These are phyloP conservation scores for Fusarium dlaminii DNA, from an alignment of 2,329 filamentous ascomycete genomes.

Conservation along the genomic window DNA sequence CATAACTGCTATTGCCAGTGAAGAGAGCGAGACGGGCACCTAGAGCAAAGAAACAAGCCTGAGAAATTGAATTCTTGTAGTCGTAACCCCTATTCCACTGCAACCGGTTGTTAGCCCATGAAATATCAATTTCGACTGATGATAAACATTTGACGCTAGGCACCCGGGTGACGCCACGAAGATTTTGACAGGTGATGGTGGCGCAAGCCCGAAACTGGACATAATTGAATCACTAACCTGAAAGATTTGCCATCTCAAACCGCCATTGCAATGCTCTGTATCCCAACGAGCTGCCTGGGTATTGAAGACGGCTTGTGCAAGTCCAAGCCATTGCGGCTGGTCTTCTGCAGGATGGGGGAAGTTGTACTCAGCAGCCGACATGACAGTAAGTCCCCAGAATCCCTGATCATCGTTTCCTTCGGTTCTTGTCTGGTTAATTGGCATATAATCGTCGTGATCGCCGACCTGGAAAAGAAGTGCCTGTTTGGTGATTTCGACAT, in stretches of 20 bases:
- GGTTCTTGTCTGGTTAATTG: constrained; percentile 73
- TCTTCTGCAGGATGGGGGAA: constrained; percentile 67
- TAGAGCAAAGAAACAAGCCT: constrained; percentile 70
- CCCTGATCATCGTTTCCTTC: constrained; percentile 81
- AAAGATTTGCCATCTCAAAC: constrained; percentile 86
- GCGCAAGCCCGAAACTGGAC: neutral
- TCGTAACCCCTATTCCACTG: constrained; percentile 81
- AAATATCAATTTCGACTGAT: neutral
- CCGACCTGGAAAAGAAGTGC: constrained; percentile 81
- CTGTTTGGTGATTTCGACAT: constrained; percentile 73
- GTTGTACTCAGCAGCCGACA: constrained; percentile 75
- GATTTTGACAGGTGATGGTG: neutral
- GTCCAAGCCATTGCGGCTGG: constrained; percentile 73
- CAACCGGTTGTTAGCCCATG: constrained; percentile 2
- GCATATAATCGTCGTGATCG: constrained; percentile 79
- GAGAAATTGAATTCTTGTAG: constrained; percentile 76
- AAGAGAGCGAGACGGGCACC: constrained; percentile 77
- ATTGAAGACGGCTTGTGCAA: constrained; percentile 85
- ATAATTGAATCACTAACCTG: constrained; percentile 44
- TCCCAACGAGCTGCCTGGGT: constrained; percentile 81
- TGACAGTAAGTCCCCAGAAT: constrained; percentile 77
- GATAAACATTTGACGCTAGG: neutral
- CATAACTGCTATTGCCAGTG: constrained; percentile 80
- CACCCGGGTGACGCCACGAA: neutral
- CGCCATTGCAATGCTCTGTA: constrained; percentile 72